Evolutionary conservation across 2,329 filamentous ascomycete species (phyloP).

Genomic region (Pestalotiopsis sp.): DNA sequence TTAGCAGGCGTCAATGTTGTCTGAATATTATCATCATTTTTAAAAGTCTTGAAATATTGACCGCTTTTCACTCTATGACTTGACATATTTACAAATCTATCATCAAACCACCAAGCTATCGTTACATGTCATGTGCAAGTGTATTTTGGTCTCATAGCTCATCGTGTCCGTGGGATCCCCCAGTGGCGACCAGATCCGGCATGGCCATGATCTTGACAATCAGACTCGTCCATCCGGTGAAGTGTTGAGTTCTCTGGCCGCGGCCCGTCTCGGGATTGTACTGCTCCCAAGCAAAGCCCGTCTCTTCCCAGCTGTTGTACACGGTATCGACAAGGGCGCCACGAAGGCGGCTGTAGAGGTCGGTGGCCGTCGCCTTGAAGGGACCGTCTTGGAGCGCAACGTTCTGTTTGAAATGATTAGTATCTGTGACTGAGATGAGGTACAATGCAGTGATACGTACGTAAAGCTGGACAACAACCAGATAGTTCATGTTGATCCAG

Average conservation of each 20-base stretch:
- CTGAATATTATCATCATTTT: background rate
- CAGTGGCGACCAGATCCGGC: slow-evolving; percentile 62
- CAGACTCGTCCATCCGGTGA: slow-evolving; percentile 98
- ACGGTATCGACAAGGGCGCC: slow-evolving; percentile 88
- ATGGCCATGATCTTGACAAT: slow-evolving; percentile 98
- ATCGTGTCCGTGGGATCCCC: background rate
- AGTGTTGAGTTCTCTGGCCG: slow-evolving; percentile 96
- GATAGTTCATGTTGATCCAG: slow-evolving; percentile 96
- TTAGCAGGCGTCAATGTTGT: background rate
- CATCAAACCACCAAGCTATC: background rate
- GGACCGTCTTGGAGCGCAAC: slow-evolving; percentile 69
- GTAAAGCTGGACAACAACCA: slow-evolving; percentile 76
- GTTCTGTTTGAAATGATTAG: slow-evolving; percentile 46
- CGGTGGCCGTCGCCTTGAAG: slow-evolving; percentile 67
- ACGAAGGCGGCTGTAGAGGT: slow-evolving; percentile 76
- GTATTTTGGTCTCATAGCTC: slow-evolving; percentile 2
- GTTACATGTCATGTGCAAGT: slow-evolving; percentile 3
- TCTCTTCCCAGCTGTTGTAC: slow-evolving; percentile 84
- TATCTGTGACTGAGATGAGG: background rate
- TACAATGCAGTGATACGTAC: slow-evolving; percentile 52
- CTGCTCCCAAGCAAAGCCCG: slow-evolving; percentile 98
- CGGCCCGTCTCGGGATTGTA: slow-evolving; percentile 91
- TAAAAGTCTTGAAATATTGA: background rate
- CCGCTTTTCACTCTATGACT: too few species aligned
- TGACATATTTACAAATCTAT: slow-evolving; percentile 1